Evolutionary conservation across 345 rosid genomes (phyloP).

Genomic region (Moricandia arvensis): DNA sequence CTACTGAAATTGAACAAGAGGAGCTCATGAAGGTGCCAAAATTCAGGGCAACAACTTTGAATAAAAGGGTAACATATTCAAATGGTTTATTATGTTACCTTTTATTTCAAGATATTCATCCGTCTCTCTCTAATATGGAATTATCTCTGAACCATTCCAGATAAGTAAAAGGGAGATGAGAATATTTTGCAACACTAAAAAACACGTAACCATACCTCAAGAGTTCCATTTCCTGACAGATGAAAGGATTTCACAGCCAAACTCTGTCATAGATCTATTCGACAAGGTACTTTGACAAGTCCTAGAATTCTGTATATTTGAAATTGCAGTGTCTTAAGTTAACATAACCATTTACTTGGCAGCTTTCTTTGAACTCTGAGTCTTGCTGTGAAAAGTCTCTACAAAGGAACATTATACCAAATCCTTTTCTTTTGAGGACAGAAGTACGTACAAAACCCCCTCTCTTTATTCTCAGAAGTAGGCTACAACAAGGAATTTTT

Average conservation of each 20-base stretch:
- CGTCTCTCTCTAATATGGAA: not conserved
- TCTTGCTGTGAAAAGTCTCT: not conserved
- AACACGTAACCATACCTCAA: not conserved
- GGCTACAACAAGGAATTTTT: not conserved
- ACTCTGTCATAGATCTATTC: not conserved
- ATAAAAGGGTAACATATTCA: conserved; percentile 56
- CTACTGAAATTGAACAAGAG: conserved; percentile 69
- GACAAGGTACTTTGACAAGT: conserved; percentile 18
- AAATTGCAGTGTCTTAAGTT: not conserved
- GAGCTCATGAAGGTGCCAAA: conserved; percentile 76
- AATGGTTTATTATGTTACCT: not conserved
- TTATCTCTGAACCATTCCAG: conserved; percentile 29
- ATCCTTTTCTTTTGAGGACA: conserved; percentile 1
- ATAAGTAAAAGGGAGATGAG: conserved; percentile 3
- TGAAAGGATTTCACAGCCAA: not conserved
- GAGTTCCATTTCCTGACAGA: not conserved
- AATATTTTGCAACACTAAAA: not conserved
- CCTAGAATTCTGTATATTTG: not conserved
- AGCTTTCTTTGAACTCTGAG: not conserved
- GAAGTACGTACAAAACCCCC: not conserved
- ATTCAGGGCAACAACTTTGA: conserved; percentile 85
- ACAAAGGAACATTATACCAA: conserved; percentile 5
- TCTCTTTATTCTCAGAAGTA: not conserved
- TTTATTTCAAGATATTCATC: not conserved
- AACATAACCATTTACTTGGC: not conserved